Base-by-base conservation (phyloP, 2,329 filamentous ascomycete species). In the Pezicula rhizophila region DNA sequence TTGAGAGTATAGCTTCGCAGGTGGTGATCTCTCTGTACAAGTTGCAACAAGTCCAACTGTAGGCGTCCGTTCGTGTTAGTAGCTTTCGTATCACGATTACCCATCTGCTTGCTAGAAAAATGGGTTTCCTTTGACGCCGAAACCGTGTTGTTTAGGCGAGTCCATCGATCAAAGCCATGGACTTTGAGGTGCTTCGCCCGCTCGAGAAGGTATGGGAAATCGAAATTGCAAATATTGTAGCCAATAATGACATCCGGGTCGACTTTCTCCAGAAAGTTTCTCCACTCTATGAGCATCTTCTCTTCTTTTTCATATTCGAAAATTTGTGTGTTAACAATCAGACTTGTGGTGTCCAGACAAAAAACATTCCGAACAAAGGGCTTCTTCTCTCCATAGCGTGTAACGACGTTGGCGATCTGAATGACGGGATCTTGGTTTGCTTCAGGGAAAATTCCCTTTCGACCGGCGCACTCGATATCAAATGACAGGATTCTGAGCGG, bases 211-310 rank as follows among this genome's bases (percentile, higher is more conserved):
- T 99, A 99, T 0, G 92, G 92, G 56, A 99, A 97, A 73, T 99
- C 93, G 69, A 99, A 99, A 70, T 99, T 99, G 64, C 88, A 75
- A 70, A 95, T 99, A 68, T 99, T 99, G 82, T 99, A 99, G 41
- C 93, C 93, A 48, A 95, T 99, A 62, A 99, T 96, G 56, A 99
- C 87, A 70, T 99, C 93, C 0, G 93, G 92, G 57, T 99, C 93
- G 1, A 93, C 89, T 60, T 89, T 82, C 58, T 95, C 78, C 14
- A 99, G 68, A 56, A 99, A 99, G 51, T 95, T 79, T 61, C 87
- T 84, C 93, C 93, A 99, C 38, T 84, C 82, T 69, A 85, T 82
- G n/a, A 99, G 75, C 91, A 99, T 93, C 52, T 90, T 82, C 47
- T 86, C 82, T 66, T 99, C 93, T 39, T 79, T 77, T 15, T 85